phyloP scores from a whole-genome alignment of 306 rosid species.

The Cotoneaster glaucophyllus region DNA sequence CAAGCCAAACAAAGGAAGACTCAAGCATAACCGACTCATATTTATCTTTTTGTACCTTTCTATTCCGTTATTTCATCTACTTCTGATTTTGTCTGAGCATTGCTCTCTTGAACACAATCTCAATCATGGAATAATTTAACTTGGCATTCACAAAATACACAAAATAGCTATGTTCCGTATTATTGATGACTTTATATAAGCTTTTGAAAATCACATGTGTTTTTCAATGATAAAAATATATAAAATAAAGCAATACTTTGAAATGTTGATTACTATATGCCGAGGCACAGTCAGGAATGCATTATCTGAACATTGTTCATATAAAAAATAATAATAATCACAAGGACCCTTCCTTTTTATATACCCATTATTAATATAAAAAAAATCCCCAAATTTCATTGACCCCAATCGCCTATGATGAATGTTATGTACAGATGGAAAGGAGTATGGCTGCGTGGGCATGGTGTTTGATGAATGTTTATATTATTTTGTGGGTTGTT shows the following conservation, averaged over 20 bases:
- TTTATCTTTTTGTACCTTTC: constrained; percentile 7
- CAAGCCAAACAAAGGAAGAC: constrained; percentile 54
- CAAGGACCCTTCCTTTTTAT: too few species aligned
- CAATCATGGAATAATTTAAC: constrained; percentile 7
- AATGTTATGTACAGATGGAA: too few species aligned
- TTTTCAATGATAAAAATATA: background rate
- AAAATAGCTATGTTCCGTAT: background rate
- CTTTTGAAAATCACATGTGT: background rate
- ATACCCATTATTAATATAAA: too few species aligned
- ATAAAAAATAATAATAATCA: background rate
- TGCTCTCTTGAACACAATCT: background rate
- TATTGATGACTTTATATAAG: background rate
- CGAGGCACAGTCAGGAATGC: background rate
- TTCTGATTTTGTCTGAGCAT: constrained; percentile 4
- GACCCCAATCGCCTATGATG: too few species aligned
- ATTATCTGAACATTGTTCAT: background rate
- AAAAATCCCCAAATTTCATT: too few species aligned
- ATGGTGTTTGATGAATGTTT: too few species aligned
- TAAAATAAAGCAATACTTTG: too few species aligned
- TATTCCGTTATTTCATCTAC: constrained; percentile 14
- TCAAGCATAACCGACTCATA: constrained; percentile 31
- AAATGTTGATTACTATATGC: too few species aligned
- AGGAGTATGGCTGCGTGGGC: too few species aligned
- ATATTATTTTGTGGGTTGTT: too few species aligned
- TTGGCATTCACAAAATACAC: background rate